Base-by-base conservation (phyloP, 2,329 filamentous ascomycete genomes). In the Tetracladium maxilliforme region DNA sequence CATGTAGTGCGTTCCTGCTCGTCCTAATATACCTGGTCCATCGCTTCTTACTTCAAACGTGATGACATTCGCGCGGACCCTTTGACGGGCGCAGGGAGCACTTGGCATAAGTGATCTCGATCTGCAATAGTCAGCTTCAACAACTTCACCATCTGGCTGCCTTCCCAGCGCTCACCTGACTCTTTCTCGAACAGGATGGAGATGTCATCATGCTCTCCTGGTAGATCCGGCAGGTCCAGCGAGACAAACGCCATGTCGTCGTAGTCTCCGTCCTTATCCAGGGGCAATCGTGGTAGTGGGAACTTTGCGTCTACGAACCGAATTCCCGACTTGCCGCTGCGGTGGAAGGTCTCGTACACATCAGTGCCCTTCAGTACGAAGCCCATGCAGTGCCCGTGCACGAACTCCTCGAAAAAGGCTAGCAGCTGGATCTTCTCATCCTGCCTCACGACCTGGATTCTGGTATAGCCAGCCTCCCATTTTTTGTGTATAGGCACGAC, bases 401-500 rank as follows among this genome's bases (percentile, higher is more conserved):
- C 70, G 48, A 92, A 93, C 31, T 86, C 79, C 35, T 83, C 75
- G 46, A 93, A 90, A 52, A 92, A 94, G 4, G 75, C 83, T 13
- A 92, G 54, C 16, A 94, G 56, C 46, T 92, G 82, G 13, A 79
- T 51, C 10, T 78, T 66, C 40, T 72, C 79, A 33, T 84, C 79
- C 35, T 77, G 74, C 35, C 71, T 63, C 18, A 93, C 70, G 19
- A 93, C 61, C 45, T 93, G 84, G 6, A 93, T 59, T 18, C 86
- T 71, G 7, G 81, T 81, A 19, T 64, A 65, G n/a, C 64, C 70
- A 3, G 84, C 80, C 43, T 92, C 83, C 81, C 82, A 92, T 48
- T 90, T 90, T 54, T 93, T 92, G 55, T 92, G 80, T 36, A 93
- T 87, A 0, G 82, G 82, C 10, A 92, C 82, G 9, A 93, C 81